Conservation (phyloP, 345 rosid species). For the Schrenkiella parvula region DNA sequence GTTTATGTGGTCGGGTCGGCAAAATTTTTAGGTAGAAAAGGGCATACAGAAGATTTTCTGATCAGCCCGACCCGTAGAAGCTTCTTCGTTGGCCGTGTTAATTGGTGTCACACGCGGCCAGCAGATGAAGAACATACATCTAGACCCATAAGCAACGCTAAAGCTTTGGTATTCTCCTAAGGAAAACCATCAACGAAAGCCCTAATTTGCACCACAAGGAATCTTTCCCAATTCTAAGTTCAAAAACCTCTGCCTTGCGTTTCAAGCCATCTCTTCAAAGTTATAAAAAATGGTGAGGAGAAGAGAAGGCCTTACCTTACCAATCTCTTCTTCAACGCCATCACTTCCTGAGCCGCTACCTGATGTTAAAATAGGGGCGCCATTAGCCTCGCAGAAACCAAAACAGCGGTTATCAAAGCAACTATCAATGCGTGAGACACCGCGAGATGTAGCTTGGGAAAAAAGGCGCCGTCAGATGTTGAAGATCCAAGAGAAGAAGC, state of each 20-base stretch:
- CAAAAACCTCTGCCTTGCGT: background rate
- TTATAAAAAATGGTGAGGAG: slow-evolving; percentile 24
- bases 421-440: slow-evolving; percentile 79
- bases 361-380: slow-evolving; percentile 36
- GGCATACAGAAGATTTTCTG: slow-evolving; percentile 9
- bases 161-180: slow-evolving; percentile 18
- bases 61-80: slow-evolving; percentile 28
- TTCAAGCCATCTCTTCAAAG: background rate
- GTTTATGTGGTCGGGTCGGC: slow-evolving; percentile 36
- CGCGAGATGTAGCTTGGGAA: slow-evolving; percentile 83
- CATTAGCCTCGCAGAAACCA: slow-evolving; percentile 35
- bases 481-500: slow-evolving; percentile 44
- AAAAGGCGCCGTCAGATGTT: slow-evolving; percentile 69
- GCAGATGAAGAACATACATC: slow-evolving; percentile 33
- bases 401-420: slow-evolving; percentile 64
- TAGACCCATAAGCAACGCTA: slow-evolving; percentile 20
- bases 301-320: slow-evolving; percentile 27
- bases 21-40: slow-evolving; percentile 12
- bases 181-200: background rate
- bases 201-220: slow-evolving; percentile 4
- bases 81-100: slow-evolving; percentile 42
- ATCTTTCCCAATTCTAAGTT: background rate
- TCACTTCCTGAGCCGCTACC: slow-evolving; percentile 31
- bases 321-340: slow-evolving; percentile 36
- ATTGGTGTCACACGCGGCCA: slow-evolving; percentile 37